Conservation (phyloP, 208 protist species). For the Strigomonas culicis region DNA sequence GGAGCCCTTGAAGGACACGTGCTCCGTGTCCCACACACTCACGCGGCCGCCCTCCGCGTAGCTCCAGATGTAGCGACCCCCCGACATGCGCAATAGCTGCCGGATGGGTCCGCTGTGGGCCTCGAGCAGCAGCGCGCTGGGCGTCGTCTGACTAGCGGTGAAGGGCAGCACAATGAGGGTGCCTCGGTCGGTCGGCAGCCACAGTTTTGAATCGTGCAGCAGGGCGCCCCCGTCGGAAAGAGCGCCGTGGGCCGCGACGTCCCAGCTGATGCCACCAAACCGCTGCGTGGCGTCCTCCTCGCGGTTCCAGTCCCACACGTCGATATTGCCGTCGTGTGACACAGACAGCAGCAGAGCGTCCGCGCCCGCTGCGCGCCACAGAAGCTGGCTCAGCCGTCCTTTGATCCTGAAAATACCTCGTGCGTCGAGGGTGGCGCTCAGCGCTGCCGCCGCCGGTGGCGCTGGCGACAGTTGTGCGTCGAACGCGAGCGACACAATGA, state of each 20-base stretch:
- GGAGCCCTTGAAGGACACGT: conserved; percentile 29
- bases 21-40: conserved; percentile 43
- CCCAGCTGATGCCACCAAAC: conserved; percentile 33
- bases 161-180: conserved; percentile 33
- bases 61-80: conserved; percentile 53
- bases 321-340: conserved; percentile 41
- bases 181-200: conserved; percentile 46
- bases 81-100: conserved; percentile 29
- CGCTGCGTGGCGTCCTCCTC: conserved; percentile 33
- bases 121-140: not conserved
- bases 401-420: too few relatives aligned
- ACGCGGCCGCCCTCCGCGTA: conserved; percentile 30
- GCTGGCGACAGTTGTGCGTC: too few relatives aligned
- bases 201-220: conserved; percentile 23
- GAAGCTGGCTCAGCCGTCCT: too few relatives aligned
- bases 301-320: conserved; percentile 44
- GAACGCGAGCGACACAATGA: too few relatives aligned
- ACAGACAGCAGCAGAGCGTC: conserved; percentile 26
- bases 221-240: conserved; percentile 20
- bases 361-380: too few relatives aligned
- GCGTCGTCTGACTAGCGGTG: not conserved
- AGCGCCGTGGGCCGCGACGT: conserved; percentile 17
- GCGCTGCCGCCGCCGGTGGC: too few relatives aligned
- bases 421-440: too few relatives aligned
- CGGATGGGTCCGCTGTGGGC: conserved; percentile 24